These are phyloP conservation scores for Rosellinia necatrix DNA, from an alignment of 2,329 filamentous ascomycete species.

Conservation along the genomic window DNA sequence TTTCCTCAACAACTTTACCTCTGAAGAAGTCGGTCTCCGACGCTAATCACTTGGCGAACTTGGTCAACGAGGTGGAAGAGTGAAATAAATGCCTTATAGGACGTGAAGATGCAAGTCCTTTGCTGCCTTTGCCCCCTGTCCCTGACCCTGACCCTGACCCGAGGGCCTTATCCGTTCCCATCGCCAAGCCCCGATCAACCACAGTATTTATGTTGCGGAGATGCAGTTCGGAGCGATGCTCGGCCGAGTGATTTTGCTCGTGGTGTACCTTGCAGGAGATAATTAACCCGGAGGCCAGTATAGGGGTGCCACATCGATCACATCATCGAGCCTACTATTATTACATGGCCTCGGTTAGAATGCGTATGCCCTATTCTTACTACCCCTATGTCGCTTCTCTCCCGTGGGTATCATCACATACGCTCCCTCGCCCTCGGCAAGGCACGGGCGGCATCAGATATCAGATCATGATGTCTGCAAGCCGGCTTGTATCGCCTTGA, in stretches of 20 bases:
- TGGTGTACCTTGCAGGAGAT: constrained; percentile 6
- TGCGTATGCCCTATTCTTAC: neutral
- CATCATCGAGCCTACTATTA: neutral
- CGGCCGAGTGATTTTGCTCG: neutral
- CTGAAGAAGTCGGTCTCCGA: neutral
- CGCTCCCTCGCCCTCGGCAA: neutral
- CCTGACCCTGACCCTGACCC: no score
- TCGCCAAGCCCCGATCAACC: neutral
- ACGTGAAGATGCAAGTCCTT: neutral
- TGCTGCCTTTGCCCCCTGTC: no score
- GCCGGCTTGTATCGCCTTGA: constrained; percentile 24
- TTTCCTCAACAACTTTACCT: neutral
- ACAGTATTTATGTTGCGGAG: no score
- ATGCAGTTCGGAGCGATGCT: neutral
- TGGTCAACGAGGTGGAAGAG: neutral
- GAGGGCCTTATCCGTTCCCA: neutral
- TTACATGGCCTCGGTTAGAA: no score
- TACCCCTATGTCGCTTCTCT: constrained; percentile 1
- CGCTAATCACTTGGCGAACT: neutral
- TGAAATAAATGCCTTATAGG: neutral
- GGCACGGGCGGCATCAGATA: neutral
- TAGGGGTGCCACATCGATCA: constrained; percentile 5
- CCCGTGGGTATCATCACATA: neutral
- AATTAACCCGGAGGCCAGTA: neutral
- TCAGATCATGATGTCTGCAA: constrained; percentile 13